Evolutionary conservation across 2,329 filamentous ascomycete genomes (phyloP).

Genomic region (Ascomycota sp.): DNA sequence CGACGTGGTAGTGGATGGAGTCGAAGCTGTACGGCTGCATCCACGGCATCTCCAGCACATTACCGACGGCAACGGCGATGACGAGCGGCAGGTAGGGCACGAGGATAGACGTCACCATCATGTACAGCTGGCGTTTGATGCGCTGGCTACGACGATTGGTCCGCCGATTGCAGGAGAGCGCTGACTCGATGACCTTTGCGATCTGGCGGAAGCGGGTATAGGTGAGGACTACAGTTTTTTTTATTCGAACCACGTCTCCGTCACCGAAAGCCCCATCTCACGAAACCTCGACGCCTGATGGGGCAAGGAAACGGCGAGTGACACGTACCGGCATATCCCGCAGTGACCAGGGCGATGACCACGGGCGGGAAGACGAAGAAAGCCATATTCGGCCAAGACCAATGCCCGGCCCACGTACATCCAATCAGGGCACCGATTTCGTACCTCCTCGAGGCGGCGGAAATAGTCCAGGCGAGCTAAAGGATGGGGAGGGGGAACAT

Average conservation of each 20-base stretch:
- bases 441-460: conserved; percentile 26
- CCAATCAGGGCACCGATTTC: conserved; percentile 27
- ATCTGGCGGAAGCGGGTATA: conserved; percentile 27
- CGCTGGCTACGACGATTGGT: conserved; percentile 23
- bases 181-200: conserved; percentile 17
- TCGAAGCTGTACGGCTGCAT: conserved; percentile 19
- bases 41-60: conserved; percentile 14
- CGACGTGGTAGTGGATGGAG: conserved; percentile 17
- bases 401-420: conserved; percentile 22
- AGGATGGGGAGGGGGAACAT: conserved; percentile 32
- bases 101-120: conserved; percentile 31
- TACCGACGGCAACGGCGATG: conserved; percentile 18
- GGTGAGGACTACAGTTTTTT: conserved; percentile 17
- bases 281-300: too few relatives aligned
- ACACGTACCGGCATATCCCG: conserved; percentile 26
- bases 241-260: too few relatives aligned
- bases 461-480: conserved; percentile 26
- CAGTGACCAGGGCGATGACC: conserved; percentile 20
- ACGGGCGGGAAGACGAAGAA: conserved; percentile 27
- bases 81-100: conserved; percentile 29
- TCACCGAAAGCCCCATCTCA: too few relatives aligned
- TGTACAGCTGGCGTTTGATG: conserved; percentile 30
- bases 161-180: conserved; percentile 18
- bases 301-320: too few relatives aligned
- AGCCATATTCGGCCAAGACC: conserved; percentile 25